Base-by-base conservation (phyloP, 2,329 filamentous ascomycete species). In the Pyrenophora teres region DNA sequence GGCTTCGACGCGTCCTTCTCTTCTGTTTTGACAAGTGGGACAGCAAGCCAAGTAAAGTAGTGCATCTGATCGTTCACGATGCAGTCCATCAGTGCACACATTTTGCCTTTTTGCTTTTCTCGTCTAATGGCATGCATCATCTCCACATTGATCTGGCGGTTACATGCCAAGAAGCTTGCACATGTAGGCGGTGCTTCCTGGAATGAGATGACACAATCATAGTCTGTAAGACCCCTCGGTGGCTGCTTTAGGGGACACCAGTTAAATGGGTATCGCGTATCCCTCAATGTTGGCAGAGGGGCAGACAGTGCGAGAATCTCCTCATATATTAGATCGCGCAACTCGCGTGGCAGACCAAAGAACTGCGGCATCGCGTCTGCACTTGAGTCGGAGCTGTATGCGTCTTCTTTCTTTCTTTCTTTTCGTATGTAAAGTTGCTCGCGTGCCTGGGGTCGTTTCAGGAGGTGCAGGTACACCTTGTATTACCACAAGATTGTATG, bases 291-390 rank as follows among this genome's bases (percentile, higher is more conserved):
- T 8, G 70, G 68, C 18, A 49, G 51, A 7, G 64, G 60, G 21
- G 58, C 55, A 36, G 62, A 57, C 23, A 52, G 54, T 12, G 64
- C 65, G 23, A 73, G 43, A 23, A 72, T 38, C 19, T 62, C 60
- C 31, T 49, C 56, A 53, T 72, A 72, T 32, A 73, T 66, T 54
- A 68, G 60, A 35, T 73, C 70, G 13, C 70, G 63, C 38, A 73
- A 40, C 54, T 73, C 70, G 13, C 69, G 59, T 8, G 70, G 70
- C 6, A 72, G 56, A 21, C 53, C 49, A 13, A 70, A 45, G 45
- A 73, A 65, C 4, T 56, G 52, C n/a, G 60, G 33, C 66, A 68
- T 70, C 16, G n/a, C 32, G 33, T 45, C 15, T 16, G 13, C 15
- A 37, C 32, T 46, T 13, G 36, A 37, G 13, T 30, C 35, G n/a